Base-by-base conservation (phyloP, 2,329 filamentous ascomycete genomes). In the Talaromyces marneffei region DNA sequence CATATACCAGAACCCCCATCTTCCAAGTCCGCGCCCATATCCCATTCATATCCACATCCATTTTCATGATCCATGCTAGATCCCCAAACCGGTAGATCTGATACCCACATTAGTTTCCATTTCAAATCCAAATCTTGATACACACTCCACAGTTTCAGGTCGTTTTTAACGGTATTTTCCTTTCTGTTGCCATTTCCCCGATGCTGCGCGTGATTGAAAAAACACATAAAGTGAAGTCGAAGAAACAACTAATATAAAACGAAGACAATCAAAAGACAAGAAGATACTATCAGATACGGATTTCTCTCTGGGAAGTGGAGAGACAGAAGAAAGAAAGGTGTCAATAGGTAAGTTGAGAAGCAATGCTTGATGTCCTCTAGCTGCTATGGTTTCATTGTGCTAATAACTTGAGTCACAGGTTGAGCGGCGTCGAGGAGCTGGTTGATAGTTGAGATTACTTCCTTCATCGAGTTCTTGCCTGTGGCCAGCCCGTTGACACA, bases 401-500 rank as follows among this genome's bases (percentile, higher is more conserved):
- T 39, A 27, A 58, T 31, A 23, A 20, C 23, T 2, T 50, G 31
- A 39, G 31, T 50, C 20, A 18, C 9, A 14, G 42, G 42, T 14
- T 58, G 46, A 53, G 25, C 40, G 37, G 40, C 16, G 14, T 64
- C 60, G 16, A 64, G 33, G 33, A 60, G 25, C 50, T 60, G 60
- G 35, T 57, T 60, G 25, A 64, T 62, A 18, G 60, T 39, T 10
- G 59, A 39, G 7, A 64, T 55, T 9, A 62, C 48, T 25, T 62
- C 59, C 53, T 62, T 60, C 57, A 64, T 48, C 25, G 60, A 52
- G 25, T 62, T 62, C 29, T 60, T 55, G 9, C 42, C 57, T 10
- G 57, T 62, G n/a, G 56, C 57, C 56, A 64, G 27, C 18, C 60
- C 60, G 14, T 62, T 62, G 16, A 62, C 60, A 31, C 60, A 62